A percentile compares a stretch with the other conserved stretches of the same genome.
These are phyloP conservation scores for Mitragyna speciosa DNA, from an alignment of 257 asterid genomes.

Conservation along the genomic window DNA sequence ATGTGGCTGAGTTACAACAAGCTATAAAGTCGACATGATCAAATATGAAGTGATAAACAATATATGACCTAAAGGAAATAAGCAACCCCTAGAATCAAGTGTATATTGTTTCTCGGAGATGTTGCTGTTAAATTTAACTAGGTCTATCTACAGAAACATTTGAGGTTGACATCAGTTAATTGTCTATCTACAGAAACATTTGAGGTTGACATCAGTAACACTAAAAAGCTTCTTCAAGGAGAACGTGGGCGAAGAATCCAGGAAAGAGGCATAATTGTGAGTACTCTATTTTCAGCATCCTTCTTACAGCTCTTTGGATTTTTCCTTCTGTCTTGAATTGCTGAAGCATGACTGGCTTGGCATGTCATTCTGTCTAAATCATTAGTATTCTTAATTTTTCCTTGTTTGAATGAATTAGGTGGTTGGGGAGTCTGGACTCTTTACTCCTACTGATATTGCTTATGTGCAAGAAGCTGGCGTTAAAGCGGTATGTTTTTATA, in stretches of 20 bases:
- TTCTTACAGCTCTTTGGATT: too few species aligned
- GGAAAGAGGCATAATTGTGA: conserved; percentile 65
- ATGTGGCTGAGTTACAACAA: background rate
- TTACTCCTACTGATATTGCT: conserved; percentile 82
- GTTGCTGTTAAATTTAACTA: background rate
- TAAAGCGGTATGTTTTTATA: conserved; percentile 57
- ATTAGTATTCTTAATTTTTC: background rate
- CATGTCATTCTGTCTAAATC: background rate
- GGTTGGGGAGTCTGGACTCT: conserved; percentile 94
- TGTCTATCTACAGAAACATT: conserved; percentile 59
- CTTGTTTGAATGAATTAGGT: conserved; percentile 39
- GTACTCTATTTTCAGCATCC: conserved; percentile 22
- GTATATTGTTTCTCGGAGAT: background rate
- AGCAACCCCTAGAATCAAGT: background rate
- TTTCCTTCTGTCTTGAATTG: background rate
- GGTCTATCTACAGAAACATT: too few species aligned
- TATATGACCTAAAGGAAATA: background rate
- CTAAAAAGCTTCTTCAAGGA: conserved; percentile 84
- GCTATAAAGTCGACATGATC: background rate
- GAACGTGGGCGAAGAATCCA: conserved; percentile 69
- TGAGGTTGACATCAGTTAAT: too few species aligned
- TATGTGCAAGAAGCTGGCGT: conserved; percentile 86
- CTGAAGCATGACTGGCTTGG: background rate
- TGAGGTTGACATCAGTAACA: conserved; percentile 74
- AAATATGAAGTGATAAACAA: background rate